Evolutionary conservation across 805 yeast genomes (phyloP).

Genomic region (Saitoella complicata): DNA sequence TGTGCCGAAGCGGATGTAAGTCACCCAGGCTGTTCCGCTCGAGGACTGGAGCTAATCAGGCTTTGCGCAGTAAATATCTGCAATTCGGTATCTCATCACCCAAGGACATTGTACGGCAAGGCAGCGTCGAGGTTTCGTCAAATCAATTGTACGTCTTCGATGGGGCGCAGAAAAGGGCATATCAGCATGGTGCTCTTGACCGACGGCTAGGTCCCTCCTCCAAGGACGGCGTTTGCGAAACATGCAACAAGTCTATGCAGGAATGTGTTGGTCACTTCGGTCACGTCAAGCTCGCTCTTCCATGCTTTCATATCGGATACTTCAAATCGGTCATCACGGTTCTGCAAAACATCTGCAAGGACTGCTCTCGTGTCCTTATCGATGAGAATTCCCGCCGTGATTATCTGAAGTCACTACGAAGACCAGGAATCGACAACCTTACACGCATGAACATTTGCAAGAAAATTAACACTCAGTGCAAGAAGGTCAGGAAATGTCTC

Average conservation of each 20-base stretch:
- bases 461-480: slow-evolving; percentile 76
- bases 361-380: slow-evolving; percentile 62
- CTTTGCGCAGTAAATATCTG: slow-evolving; percentile 36
- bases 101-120: slow-evolving; percentile 77
- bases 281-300: slow-evolving; percentile 78
- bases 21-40: too few species aligned
- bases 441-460: slow-evolving; percentile 81
- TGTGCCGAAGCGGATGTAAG: too few species aligned
- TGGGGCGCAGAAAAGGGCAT: slow-evolving; percentile 63
- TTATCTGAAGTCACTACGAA: slow-evolving; percentile 61
- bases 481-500: slow-evolving; percentile 82
- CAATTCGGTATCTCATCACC: slow-evolving; percentile 90
- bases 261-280: slow-evolving; percentile 96
- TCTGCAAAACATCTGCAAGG: slow-evolving; percentile 79
- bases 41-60: too few species aligned
- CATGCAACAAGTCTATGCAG: slow-evolving; percentile 61
- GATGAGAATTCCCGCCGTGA: slow-evolving; percentile 55
- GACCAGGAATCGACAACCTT: slow-evolving; percentile 79
- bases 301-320: slow-evolving; percentile 95
- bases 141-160: slow-evolving; percentile 86
- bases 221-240: slow-evolving; percentile 67
- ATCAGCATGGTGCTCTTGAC: slow-evolving; percentile 75
- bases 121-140: slow-evolving; percentile 84
- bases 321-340: slow-evolving; percentile 82
- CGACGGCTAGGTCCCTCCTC: slow-evolving; percentile 87